phyloP scores from a whole-genome alignment of 345 rosid species.

The Diplotaxis tenuifolia region DNA sequence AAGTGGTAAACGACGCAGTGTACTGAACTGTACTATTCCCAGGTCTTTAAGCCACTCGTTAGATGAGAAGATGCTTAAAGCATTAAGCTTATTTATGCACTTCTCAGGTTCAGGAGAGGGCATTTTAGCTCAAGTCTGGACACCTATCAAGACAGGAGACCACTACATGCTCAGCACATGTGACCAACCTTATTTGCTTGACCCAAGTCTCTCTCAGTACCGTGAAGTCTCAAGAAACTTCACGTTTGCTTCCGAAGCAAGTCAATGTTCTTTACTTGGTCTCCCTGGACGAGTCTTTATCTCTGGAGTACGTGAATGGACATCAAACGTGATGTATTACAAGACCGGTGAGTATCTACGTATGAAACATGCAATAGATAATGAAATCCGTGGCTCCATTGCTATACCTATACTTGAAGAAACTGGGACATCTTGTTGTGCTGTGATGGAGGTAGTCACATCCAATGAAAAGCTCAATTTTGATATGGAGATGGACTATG shows the following conservation, averaged over 20 bases:
- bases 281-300: conserved; percentile 91
- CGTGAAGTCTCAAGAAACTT: conserved; percentile 85
- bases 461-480: conserved; percentile 69
- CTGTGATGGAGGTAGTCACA: conserved; percentile 91
- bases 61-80: conserved; percentile 86
- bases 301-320: conserved; percentile 90
- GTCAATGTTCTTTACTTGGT: conserved; percentile 55
- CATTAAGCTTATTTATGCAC: conserved; percentile 70
- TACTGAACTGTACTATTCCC: conserved; percentile 33
- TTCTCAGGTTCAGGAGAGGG: conserved; percentile 75
- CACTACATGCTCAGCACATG: conserved; percentile 61
- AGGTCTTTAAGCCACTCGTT: conserved; percentile 51
- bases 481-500: conserved; percentile 66
- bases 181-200: conserved; percentile 85
- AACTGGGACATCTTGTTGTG: conserved; percentile 53
- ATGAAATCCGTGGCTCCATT: conserved; percentile 73
- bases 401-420: conserved; percentile 73
- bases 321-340: conserved; percentile 77
- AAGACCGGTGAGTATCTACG: conserved; percentile 64
- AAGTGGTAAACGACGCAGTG: conserved; percentile 34
- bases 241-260: conserved; percentile 64
- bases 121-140: conserved; percentile 87
- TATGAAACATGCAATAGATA: conserved; percentile 59
- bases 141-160: conserved; percentile 63
- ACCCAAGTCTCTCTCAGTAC: conserved; percentile 72